Conservation (phyloP, 139 green algal genomes). For the Pseudopediastrum boryanum region DNA sequence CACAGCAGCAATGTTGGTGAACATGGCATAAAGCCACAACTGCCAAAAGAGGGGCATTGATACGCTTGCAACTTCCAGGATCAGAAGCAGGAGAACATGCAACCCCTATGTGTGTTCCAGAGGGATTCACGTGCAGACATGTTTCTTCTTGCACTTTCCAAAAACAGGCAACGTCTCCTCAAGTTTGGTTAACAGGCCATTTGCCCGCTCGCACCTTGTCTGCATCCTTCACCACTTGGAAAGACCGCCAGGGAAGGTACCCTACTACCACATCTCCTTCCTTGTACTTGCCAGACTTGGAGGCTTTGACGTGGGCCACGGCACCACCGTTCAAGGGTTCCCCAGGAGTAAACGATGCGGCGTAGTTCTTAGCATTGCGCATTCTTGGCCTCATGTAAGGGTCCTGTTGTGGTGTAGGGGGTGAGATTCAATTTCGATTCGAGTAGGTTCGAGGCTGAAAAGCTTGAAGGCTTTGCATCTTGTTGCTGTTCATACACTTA, state of each 20-base stretch:
- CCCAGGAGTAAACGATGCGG: neutral
- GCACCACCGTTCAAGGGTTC: neutral
- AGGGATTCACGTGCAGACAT: neutral
- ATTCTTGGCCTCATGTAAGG: neutral
- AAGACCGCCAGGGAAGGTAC: slow-evolving; percentile 17
- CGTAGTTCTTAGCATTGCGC: neutral
- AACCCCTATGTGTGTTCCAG: neutral
- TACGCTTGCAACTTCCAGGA: too few relatives aligned
- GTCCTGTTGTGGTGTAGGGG: neutral
- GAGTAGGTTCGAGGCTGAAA: neutral
- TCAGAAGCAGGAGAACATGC: neutral
- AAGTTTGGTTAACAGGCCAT: neutral
- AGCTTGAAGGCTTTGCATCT: neutral
- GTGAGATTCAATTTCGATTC: neutral
- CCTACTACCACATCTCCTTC: slow-evolving; percentile 23
- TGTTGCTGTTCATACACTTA: neutral
- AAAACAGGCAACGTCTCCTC: too few relatives aligned
- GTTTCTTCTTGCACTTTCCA: too few relatives aligned
- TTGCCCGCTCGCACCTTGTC: neutral
- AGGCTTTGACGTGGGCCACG: slow-evolving; percentile 1
- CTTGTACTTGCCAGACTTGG: neutral
- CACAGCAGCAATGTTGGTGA: too few relatives aligned
- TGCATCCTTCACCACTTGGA: neutral
- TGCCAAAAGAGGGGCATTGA: neutral
- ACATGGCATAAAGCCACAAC: neutral